Evolutionary conservation across 2,329 filamentous ascomycete genomes (phyloP).

Genomic region (Sarocladiaceae sp.): DNA sequence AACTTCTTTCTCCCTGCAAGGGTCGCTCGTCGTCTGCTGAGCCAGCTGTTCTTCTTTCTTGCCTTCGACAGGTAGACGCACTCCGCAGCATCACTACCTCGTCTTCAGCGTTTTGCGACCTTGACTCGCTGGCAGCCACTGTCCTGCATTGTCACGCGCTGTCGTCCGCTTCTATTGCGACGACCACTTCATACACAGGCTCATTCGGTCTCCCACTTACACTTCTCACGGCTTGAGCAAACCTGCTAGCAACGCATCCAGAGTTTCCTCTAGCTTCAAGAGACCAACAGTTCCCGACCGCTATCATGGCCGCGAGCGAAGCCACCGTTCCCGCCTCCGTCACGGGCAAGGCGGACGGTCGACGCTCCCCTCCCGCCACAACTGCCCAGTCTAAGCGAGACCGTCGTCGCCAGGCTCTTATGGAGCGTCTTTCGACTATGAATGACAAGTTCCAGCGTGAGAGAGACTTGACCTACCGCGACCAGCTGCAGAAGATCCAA

Average conservation of each 20-base stretch:
- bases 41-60: too few relatives aligned
- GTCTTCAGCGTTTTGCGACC: too few relatives aligned
- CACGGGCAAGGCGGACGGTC: constrained; percentile 25
- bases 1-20: background rate
- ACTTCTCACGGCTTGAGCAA: background rate
- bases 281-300: background rate
- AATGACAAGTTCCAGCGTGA: constrained; percentile 73
- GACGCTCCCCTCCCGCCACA: constrained; percentile 27
- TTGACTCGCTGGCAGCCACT: background rate
- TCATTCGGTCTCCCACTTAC: constrained; percentile 8
- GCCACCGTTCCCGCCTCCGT: constrained; percentile 25
- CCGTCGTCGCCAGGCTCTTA: constrained; percentile 76
- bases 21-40: background rate
- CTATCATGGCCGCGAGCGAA: constrained; percentile 34
- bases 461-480: constrained; percentile 76
- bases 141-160: background rate
- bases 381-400: constrained; percentile 72
- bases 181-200: too few relatives aligned
- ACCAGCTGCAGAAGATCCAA: constrained; percentile 87
- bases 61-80: too few relatives aligned
- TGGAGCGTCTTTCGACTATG: constrained; percentile 71
- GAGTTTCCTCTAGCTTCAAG: background rate
- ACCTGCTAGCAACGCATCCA: background rate
- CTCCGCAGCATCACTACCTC: too few relatives aligned
- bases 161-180: background rate